Percentiles rank a stretch among this genome's conserved stretches.
These are phyloP conservation scores for Graphilbum sp. DNA, from an alignment of 2,329 filamentous ascomycete species.

Conservation along the genomic window DNA sequence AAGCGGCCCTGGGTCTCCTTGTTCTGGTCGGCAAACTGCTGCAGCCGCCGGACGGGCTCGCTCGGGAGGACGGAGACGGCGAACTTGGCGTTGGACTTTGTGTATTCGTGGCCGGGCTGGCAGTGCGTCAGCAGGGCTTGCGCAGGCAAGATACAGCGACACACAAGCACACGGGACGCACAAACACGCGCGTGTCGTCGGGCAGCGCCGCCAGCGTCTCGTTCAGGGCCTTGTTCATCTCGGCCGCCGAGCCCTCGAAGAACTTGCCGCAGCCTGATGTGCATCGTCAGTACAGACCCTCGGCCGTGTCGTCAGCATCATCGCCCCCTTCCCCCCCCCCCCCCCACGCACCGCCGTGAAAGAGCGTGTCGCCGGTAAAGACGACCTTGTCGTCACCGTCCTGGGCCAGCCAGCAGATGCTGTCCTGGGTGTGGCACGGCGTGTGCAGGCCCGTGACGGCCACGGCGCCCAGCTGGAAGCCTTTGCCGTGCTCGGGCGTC, in stretches of 20 bases:
- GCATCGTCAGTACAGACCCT: no score
- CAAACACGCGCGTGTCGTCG: constrained; percentile 82
- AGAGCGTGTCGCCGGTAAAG: constrained; percentile 92
- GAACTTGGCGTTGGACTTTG: constrained; percentile 91
- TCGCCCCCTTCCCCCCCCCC: no score
- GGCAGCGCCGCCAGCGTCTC: constrained; percentile 65
- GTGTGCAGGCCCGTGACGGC: constrained; percentile 79
- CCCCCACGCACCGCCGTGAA: constrained; percentile 70
- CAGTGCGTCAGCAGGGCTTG: background rate
- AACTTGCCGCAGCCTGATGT: constrained; percentile 89
- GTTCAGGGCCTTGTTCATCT: constrained; percentile 93
- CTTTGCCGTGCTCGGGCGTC: constrained; percentile 59
- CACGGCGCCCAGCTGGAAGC: constrained; percentile 74
- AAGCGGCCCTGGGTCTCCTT: constrained; percentile 87
- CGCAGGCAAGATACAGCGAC: background rate
- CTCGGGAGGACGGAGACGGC: constrained; percentile 58
- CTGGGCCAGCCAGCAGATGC: constrained; percentile 87
- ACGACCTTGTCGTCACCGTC: constrained; percentile 62
- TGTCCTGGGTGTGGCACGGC: constrained; percentile 95
- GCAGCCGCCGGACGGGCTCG: constrained; percentile 59
- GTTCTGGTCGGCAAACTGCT: constrained; percentile 62
- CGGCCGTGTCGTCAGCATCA: background rate
- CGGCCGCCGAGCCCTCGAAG: constrained; percentile 75
- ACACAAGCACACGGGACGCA: constrained; percentile 24
- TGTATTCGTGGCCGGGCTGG: constrained; percentile 92